Evolutionary conservation across 768 basidiomycete genomes (phyloP).

Genomic region (Pisolithus orientalis): DNA sequence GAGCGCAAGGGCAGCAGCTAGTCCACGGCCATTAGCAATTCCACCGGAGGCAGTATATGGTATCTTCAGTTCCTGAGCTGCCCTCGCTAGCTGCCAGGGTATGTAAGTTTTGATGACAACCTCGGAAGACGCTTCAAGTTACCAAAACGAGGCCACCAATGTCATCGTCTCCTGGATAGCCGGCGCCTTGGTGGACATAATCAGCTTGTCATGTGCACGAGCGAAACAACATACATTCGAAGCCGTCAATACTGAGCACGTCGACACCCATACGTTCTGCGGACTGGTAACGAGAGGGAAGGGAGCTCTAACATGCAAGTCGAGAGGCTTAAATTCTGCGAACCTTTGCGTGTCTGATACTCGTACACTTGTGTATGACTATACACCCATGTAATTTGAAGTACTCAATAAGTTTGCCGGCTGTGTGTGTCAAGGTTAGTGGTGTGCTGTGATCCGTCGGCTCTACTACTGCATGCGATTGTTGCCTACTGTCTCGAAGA

Average conservation of each 20-base stretch:
- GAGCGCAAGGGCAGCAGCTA: constrained; percentile 75
- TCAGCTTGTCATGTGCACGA: background rate
- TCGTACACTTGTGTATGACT: constrained; percentile 89
- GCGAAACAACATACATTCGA: constrained; percentile 59
- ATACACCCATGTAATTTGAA: constrained; percentile 75
- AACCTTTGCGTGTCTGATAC: constrained; percentile 80
- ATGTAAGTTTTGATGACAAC: background rate
- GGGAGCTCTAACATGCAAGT: background rate
- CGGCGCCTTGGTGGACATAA: constrained; percentile 56
- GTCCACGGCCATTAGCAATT: constrained; percentile 78
- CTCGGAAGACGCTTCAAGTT: constrained; percentile 1
- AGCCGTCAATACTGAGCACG: constrained; percentile 82
- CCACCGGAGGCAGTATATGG: constrained; percentile 93
- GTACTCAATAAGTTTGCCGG: constrained; percentile 69
- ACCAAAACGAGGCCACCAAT: constrained; percentile 85
- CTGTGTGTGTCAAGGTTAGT: constrained; percentile 30
- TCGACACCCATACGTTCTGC: constrained; percentile 81
- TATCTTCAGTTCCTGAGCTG: constrained; percentile 73
- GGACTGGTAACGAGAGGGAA: constrained; percentile 25
- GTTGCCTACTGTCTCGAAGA: constrained; percentile 92
- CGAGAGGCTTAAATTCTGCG: background rate
- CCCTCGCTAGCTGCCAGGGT: constrained; percentile 64
- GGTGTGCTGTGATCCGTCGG: background rate
- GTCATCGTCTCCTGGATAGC: constrained; percentile 93
- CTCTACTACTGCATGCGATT: constrained; percentile 51